Base-by-base conservation (phyloP, 176 grass and related monocot genomes). In the Secale cereale region DNA sequence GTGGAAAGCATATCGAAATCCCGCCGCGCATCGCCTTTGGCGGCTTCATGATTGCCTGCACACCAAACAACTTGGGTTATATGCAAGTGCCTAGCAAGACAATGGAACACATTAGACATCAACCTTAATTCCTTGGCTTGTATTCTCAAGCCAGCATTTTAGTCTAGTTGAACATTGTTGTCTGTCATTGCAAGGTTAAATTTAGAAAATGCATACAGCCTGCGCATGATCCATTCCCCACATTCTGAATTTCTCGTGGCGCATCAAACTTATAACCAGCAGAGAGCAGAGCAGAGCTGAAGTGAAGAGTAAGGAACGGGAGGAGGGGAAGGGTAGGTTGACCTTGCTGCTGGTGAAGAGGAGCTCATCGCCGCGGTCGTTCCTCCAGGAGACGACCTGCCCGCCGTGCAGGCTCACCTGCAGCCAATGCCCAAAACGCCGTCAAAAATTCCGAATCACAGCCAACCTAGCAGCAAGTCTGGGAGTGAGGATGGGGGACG, bases 311-410 rank as follows among this genome's bases (percentile, higher is more conserved):
- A 8, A 0, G 8, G 22, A 1, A 32, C 40, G 23, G 11, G 43
- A 85, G 28, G 27, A 36, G 30, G 3, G 8, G 39, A 2, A 7
- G 26, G 4, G 5, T 36, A 23, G 59, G 9, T 7, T 31, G 62
- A 98, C 95, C 93, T 95, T 98, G 74, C 91, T 94, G 87, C 96
- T 98, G 74, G 96, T 98, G 90, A 98, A 98, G 69, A 98, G 89
- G 39, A 94, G 89, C 61, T 98, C 96, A 83, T 98, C 91, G 23
- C 93, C 96, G 45, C 87, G 90, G 74, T 98, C 93, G 85, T 94
- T 98, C 86, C 40, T 94, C 96, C 96, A 98, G 30, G 96, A 98
- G 85, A 92, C 74, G 72, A 98, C 91, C 80, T 98, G 96, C 5
- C 91, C 96, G 73, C 96, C 96, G 86, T 94, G 89, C 81, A 95